Evolutionary conservation across 2,329 filamentous ascomycete genomes (phyloP).

Genomic region (Magnaporthales sp.): DNA sequence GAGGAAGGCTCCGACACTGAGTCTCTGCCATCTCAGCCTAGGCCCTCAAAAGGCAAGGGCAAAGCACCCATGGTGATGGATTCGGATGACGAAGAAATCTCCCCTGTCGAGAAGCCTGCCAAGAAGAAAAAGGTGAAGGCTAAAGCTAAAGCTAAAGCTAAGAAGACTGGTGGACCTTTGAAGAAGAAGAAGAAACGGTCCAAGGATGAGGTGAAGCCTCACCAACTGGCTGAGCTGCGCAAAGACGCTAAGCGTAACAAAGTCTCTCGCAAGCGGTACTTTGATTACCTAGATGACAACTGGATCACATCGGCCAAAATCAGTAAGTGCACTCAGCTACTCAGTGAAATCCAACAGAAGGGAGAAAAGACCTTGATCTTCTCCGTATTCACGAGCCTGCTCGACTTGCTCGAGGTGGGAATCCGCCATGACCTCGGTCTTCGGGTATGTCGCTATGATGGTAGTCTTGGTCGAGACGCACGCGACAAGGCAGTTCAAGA

Average conservation of each 20-base stretch:
- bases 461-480: conserved; percentile 58
- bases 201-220: conserved; percentile 30
- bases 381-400: conserved; percentile 70
- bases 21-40: background rate
- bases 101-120: conserved; percentile 8
- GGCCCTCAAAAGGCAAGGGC: conserved; percentile 1
- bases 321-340: conserved; percentile 56
- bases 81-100: conserved; percentile 10
- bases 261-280: conserved; percentile 59
- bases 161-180: conserved; percentile 20
- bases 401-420: conserved; percentile 69
- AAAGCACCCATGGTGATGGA: background rate
- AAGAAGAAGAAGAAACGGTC: conserved; percentile 38
- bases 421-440: conserved; percentile 44
- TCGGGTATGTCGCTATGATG: conserved; percentile 64
- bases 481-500: conserved; percentile 59
- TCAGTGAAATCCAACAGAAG: conserved; percentile 36
- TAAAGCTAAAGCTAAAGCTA: conserved; percentile 21
- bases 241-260: conserved; percentile 56
- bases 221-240: conserved; percentile 41
- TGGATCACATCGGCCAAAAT: conserved; percentile 73
- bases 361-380: conserved; percentile 75
- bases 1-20: background rate
- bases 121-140: conserved; percentile 21
- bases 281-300: conserved; percentile 56